Evolutionary conservation across 2,329 filamentous ascomycete genomes (phyloP), one percentile per base, ranked within the genome.

Genomic region (Lachnellula cervina): DNA sequence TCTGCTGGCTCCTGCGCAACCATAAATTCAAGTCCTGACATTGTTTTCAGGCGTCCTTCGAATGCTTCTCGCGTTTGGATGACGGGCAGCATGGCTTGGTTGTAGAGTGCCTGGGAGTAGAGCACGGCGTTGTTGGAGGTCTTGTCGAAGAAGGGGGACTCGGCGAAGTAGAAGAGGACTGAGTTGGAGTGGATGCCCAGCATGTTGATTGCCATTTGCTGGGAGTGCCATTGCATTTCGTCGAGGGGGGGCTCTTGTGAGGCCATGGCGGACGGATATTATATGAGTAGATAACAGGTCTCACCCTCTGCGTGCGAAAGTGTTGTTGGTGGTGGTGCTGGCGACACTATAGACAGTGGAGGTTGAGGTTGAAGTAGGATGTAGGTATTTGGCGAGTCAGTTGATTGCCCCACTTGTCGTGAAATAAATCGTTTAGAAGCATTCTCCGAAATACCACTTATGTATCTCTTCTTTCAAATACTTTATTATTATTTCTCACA

Each of bases 121-220:
- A 88, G 74, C 37, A 86, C 76, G 60, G 80, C 81, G 69, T 88
- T 88, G 69, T 87, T 88, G 61, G 82, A 86, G 2, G 82, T 86
- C 58, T 73, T 76, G 70, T 87, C 84, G 72, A 83, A 88, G 72
- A 86, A 88, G 23, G 84, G 83, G 57, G 84, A 87, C 58, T 80
- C 74, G 62, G 83, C 79, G 62, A 88, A 87, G 73, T 88, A 88
- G 73, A 81, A 84, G 57, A 87, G 80, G 57, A 88, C 59, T 9
- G 68, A 67, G 49, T 87, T 87, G 62, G 76, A 80, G 70, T 88
- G 83, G 51, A 88, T 77, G 67, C 82, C 78, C 50, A 62, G 58
- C 74, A 82, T 79, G 46, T 72, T 68, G 49, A 76, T 73, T 46
- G 78, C 73, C 44, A 75, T 72, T 49, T 70, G 71, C 19, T 80